Conservation (phyloP, 2,329 filamentous ascomycete genomes). For the Cadophora malorum region DNA sequence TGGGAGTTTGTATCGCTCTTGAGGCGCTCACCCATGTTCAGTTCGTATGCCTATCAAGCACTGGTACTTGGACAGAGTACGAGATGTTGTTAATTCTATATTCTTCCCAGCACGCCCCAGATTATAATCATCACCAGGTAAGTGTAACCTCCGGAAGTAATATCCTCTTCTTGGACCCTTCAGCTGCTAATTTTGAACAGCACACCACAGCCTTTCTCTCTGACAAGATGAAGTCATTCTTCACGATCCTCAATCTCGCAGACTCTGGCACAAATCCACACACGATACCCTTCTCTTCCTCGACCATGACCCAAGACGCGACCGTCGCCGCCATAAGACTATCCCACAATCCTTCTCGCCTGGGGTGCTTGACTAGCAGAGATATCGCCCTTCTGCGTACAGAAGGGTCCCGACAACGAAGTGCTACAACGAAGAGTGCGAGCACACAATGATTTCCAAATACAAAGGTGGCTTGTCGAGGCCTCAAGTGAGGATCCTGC, state of each 20-base stretch:
- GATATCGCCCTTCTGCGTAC: conserved; percentile 20
- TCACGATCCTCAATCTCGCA: conserved; percentile 24
- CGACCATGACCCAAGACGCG: conserved; percentile 20
- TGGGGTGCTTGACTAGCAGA: conserved; percentile 19
- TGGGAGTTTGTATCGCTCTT: too few species aligned
- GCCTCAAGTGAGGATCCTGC: background rate
- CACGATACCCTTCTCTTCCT: conserved; percentile 23
- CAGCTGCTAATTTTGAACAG: conserved; percentile 16
- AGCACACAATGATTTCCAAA: conserved; percentile 18
- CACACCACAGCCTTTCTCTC: conserved; percentile 22
- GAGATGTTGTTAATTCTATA: background rate
- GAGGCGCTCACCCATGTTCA: too few species aligned
- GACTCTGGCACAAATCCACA: conserved; percentile 20
- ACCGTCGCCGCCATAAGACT: conserved; percentile 25
- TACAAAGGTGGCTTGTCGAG: conserved; percentile 20
- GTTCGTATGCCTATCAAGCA: too few species aligned
- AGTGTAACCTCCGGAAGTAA: conserved; percentile 22
- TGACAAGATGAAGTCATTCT: conserved; percentile 23
- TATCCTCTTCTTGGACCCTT: conserved; percentile 1
- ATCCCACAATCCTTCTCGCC: conserved; percentile 25
- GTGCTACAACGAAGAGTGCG: conserved; percentile 19
- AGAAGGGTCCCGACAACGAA: conserved; percentile 12
- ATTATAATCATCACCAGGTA: conserved; percentile 10
- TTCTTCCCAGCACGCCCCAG: background rate
- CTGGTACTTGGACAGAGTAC: too few species aligned